Evolutionary conservation across 352 stramenopile genomes (phyloP), one percentile per base, ranked within the genome.

Genomic region (Pythium folliculosum): DNA sequence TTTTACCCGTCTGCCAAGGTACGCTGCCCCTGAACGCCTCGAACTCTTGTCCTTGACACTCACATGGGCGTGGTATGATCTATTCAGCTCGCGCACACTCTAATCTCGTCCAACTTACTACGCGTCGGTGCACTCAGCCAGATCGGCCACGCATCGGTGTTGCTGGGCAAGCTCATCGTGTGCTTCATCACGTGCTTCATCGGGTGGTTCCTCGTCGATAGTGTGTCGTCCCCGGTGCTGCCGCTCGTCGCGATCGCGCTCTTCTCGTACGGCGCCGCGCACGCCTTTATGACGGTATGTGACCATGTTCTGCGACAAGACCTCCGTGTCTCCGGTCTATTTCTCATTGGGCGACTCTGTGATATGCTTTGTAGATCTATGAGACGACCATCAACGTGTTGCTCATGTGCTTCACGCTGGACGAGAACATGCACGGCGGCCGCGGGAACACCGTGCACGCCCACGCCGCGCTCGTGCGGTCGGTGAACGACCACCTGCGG

Each of bases 321-420:
- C 27, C 27, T 32, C 27, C 27, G 27, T 32, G 27, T 32, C 27
- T 32, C 27, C 3, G 27, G 3, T 32, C 27, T 32, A 5, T 2
- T 32, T 32, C 27, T 32, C 27, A 32, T 32, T 32, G 27, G 27
- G 27, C 5, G 27, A 32, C 3, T 32, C 27, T 32, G 27, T 32
- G 27, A 32, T 32, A 32, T 32, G 27, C 27, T 23, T 2, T 8
- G n/a, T 32, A 94, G 86, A 89, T 94, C 49, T 94, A 91, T 70
- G 86, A 94, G 63, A 94, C 86, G 17, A 90, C 86, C 6, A 85
- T 94, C 70, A 94, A 92, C 57, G 82, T 94, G 74, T 71, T 94
- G 40, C 76, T 94, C 50, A 84, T 94, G 80, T 92, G 86, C 62
- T 94, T 94, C 65, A 92, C 84, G 16, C 71, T 94, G 62, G 86